Evolutionary conservation across 371 early-diverging fungal species (phyloP).

Genomic region (Apophysomyces trapeziformis): DNA sequence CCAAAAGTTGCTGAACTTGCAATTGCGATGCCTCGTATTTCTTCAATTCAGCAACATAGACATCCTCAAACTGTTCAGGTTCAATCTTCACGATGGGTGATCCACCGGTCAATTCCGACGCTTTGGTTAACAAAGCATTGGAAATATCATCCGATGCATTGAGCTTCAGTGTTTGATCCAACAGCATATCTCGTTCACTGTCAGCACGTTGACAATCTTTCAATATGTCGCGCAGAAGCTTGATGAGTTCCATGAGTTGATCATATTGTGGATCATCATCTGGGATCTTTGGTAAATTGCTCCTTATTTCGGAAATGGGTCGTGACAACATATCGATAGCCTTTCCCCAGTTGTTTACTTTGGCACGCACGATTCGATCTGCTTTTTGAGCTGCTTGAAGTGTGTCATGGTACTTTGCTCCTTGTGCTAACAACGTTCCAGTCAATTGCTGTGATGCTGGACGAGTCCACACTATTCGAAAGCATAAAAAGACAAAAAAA

Average conservation of each 20-base stretch:
- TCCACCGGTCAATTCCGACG: conserved; percentile 48
- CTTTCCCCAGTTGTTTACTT: conserved; percentile 66
- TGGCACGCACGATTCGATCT: conserved; percentile 66
- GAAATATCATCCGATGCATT: conserved; percentile 76
- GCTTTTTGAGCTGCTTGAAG: conserved; percentile 71
- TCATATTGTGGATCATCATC: conserved; percentile 22
- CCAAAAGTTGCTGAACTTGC: conserved; percentile 48
- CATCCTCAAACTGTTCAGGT: conserved; percentile 71
- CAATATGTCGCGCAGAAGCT: conserved; percentile 18
- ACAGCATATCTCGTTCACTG: conserved; percentile 53
- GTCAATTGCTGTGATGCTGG: conserved; percentile 67
- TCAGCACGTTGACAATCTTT: conserved; percentile 26
- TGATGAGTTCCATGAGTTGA: conserved; percentile 17
- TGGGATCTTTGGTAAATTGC: conserved; percentile 24
- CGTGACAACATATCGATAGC: conserved; percentile 64
- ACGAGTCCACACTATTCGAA: conserved; percentile 58
- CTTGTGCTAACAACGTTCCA: conserved; percentile 60
- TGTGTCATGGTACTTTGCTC: conserved; percentile 62
- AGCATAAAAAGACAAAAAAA: neutral
- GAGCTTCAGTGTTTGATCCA: conserved; percentile 60
- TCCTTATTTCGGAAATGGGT: conserved; percentile 29
- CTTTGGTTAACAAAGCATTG: conserved; percentile 37
- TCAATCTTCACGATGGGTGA: conserved; percentile 72
- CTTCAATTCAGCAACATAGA: conserved; percentile 66
- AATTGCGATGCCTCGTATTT: conserved; percentile 64